Evolutionary conservation across 768 basidiomycete species (phyloP).

Genomic region (Mycena galericulata): DNA sequence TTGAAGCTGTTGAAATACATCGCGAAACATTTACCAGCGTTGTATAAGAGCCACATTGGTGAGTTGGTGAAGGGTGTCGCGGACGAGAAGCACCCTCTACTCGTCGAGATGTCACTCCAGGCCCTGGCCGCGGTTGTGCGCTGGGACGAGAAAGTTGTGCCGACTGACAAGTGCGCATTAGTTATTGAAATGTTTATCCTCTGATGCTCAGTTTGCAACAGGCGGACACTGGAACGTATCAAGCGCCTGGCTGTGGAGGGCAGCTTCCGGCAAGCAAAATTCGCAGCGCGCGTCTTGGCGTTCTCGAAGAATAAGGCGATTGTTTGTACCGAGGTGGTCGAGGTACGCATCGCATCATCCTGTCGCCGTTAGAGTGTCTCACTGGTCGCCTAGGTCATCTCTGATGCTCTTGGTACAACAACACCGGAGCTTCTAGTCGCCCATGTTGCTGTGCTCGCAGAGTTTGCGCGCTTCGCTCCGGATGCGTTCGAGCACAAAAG

Average conservation of each 20-base stretch:
- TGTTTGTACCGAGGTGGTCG: constrained; percentile 66
- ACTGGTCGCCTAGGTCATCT: constrained; percentile 63
- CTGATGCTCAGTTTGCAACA: constrained; percentile 41
- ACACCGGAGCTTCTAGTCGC: constrained; percentile 68
- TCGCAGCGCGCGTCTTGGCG: constrained; percentile 81
- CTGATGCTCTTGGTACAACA: constrained; percentile 60
- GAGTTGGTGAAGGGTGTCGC: constrained; percentile 82
- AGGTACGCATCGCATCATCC: constrained; percentile 58
- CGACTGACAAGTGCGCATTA: constrained; percentile 80
- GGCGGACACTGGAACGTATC: constrained; percentile 76
- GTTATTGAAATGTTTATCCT: constrained; percentile 31
- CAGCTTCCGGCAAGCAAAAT: constrained; percentile 82
- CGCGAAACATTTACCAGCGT: constrained; percentile 79
- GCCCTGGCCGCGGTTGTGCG: constrained; percentile 77
- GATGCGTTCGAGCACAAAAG: constrained; percentile 84
- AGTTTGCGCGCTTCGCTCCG: constrained; percentile 76
- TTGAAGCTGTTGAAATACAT: constrained; percentile 66
- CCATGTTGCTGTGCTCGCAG: constrained; percentile 77
- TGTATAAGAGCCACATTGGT: constrained; percentile 80
- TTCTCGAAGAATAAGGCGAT: constrained; percentile 65
- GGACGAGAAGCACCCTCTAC: constrained; percentile 65
- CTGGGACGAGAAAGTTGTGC: constrained; percentile 67
- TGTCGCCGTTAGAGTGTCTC: not conserved
- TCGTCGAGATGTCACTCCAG: constrained; percentile 79
- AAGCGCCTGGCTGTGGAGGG: constrained; percentile 68